Base-by-base conservation (phyloP, 805 yeast species). In the Brettanomyces bruxellensis region DNA sequence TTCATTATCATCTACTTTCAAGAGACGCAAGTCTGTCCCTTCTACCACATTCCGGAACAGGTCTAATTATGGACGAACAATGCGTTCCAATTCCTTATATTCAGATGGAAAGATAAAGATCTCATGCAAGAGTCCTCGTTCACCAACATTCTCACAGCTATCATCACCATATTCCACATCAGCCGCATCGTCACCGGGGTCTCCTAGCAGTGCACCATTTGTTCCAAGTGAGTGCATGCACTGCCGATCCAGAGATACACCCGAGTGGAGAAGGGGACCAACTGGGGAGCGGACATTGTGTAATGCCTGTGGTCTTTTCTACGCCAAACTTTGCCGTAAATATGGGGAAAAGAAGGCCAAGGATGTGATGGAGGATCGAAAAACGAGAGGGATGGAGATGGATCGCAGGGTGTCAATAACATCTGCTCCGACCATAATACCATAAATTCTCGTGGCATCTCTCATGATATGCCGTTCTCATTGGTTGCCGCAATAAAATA, bases 251-350 rank as follows among this genome's bases (percentile, higher is more conserved):
- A 63, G 58, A 6, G 77, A 75, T 41, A 83, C 95, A 0, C 93
- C 93, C 0, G 93, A 86, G 61, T 86, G 95, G 95, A 67, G 95
- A 46, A 72, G 83, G 41, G 93, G 93, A 0, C 93, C 95, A 1
- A 75, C 75, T 45, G 95, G 93, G 3, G 77, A 79, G 12, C 68
- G 88, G 37, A 82, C 89, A 1, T 64, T 86, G 44, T 86, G 95
- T 64, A 86, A 86, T 60, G 93, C 93, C 1, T 86, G 95, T 61
- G 95, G 95, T 0, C 64, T 86, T 38, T 82, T 73, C 58, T 85
- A 79, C 59, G 83, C 86, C 40, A 85, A 85, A 57, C 65, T 83
- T 30, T 69, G 75, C 44, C 83, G 81, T 56, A 70, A 71, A 49
- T 72, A 70, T 49, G 87, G 87, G 11, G 73, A 71, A 40, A 70